Percentiles rank a stretch among this genome's conserved stretches.
These are phyloP conservation scores for Cryptomeria japonica DNA, from an alignment of 75 land plant species.

Conservation along the genomic window DNA sequence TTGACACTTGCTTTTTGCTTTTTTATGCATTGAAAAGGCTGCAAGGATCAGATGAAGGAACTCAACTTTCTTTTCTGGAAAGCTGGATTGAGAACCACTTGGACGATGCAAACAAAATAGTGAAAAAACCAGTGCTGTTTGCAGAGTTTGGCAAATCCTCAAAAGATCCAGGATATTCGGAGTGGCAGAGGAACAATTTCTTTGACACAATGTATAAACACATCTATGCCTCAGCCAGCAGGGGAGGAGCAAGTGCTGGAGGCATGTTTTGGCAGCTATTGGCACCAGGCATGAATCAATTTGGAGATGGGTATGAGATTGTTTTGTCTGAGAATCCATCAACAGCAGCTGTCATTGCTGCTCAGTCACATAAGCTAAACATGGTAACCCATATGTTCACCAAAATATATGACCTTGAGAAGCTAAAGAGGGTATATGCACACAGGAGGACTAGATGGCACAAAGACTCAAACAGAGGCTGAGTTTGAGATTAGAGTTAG, in stretches of 20 bases:
- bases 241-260: conserved; percentile 72
- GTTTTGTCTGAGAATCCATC: conserved; percentile 51
- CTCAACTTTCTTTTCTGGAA: conserved; percentile 62
- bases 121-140: conserved; percentile 70
- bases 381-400: not conserved
- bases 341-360: conserved; percentile 47
- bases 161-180: conserved; percentile 52
- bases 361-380: conserved; percentile 45
- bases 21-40: conserved; percentile 45
- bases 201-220: conserved; percentile 54
- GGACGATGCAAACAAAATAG: conserved; percentile 51
- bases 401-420: not conserved
- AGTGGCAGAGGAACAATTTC: conserved; percentile 45
- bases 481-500: not conserved
- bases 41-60: conserved; percentile 35
- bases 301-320: conserved; percentile 76
- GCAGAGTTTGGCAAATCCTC: conserved; percentile 82
- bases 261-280: conserved; percentile 89
- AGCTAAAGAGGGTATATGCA: not conserved
- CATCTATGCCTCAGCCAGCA: conserved; percentile 63
- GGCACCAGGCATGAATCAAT: conserved; percentile 61
- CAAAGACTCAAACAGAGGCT: not conserved
- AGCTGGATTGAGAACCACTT: conserved; percentile 79
- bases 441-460: not conserved
- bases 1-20: not conserved